Conservation (phyloP, 768 basidiomycete genomes). For the Boletus tylopilopsis region DNA sequence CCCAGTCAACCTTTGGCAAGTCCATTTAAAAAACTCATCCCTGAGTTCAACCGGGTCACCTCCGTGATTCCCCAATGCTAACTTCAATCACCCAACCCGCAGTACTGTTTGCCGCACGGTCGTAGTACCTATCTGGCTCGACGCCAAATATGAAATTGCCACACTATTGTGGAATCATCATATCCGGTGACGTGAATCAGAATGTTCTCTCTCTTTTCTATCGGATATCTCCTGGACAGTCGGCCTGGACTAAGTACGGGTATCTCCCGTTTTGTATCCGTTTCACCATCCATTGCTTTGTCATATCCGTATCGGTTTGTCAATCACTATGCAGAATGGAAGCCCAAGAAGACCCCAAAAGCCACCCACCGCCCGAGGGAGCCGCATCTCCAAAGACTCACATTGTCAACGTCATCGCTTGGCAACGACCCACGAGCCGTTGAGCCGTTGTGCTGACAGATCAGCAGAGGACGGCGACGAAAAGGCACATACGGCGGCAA, state of each 20-base stretch:
- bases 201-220: background rate
- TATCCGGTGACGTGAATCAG: background rate
- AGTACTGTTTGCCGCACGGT: no score
- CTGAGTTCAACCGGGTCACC: background rate
- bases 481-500: background rate
- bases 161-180: background rate
- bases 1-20: background rate
- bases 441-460: background rate
- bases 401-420: background rate
- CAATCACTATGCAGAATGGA: conserved; percentile 8
- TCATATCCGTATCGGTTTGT: background rate
- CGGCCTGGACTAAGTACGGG: background rate
- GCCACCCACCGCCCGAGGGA: conserved; percentile 9
- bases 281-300: background rate
- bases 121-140: no score
- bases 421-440: background rate
- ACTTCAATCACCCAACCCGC: no score
- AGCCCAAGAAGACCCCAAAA: background rate
- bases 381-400: background rate
- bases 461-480: background rate
- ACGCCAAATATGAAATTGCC: no score
- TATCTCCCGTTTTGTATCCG: background rate
- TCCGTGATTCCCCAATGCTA: conserved; percentile 6
- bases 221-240: no score
- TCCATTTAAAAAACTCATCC: background rate